Evolutionary conservation across 2,329 filamentous ascomycete species (phyloP).

Genomic region (Fusarium proliferatum): DNA sequence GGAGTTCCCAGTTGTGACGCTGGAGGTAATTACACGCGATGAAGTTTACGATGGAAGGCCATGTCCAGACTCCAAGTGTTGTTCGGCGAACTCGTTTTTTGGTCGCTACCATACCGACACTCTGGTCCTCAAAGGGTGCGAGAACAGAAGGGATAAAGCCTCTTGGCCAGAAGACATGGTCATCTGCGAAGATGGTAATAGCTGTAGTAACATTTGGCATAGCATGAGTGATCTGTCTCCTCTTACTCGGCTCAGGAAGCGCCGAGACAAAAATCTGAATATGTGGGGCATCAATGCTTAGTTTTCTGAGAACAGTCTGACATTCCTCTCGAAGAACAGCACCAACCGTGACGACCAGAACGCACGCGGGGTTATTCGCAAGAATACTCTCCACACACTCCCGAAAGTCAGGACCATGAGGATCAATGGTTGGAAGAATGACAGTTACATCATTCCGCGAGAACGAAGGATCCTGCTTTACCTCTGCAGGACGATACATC

Average conservation of each 20-base stretch:
- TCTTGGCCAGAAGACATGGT: constrained; percentile 63
- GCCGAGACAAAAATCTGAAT: constrained; percentile 48
- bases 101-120: constrained; percentile 66
- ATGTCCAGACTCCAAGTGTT: constrained; percentile 40
- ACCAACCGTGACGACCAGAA: constrained; percentile 61
- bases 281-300: background rate
- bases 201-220: constrained; percentile 51
- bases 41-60: constrained; percentile 61
- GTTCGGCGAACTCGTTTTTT: constrained; percentile 64
- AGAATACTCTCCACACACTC: constrained; percentile 56
- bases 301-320: constrained; percentile 5
- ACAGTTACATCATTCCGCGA: constrained; percentile 58
- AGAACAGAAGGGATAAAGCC: constrained; percentile 57
- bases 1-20: constrained; percentile 71
- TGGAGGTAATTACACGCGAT: constrained; percentile 69
- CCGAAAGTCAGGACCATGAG: constrained; percentile 53
- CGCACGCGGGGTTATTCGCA: constrained; percentile 49
- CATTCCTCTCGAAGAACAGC: constrained; percentile 38
- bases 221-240: constrained; percentile 58
- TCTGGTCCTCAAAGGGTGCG: constrained; percentile 56
- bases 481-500: constrained; percentile 51
- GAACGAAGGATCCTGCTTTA: constrained; percentile 46
- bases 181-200: constrained; percentile 61
- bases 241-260: constrained; percentile 57
- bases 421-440: constrained; percentile 63